Percentiles rank a stretch among this genome's conserved stretches.
Evolutionary conservation across 352 stramenopile genomes (phyloP).

Genomic region (Pythium angustatum): DNA sequence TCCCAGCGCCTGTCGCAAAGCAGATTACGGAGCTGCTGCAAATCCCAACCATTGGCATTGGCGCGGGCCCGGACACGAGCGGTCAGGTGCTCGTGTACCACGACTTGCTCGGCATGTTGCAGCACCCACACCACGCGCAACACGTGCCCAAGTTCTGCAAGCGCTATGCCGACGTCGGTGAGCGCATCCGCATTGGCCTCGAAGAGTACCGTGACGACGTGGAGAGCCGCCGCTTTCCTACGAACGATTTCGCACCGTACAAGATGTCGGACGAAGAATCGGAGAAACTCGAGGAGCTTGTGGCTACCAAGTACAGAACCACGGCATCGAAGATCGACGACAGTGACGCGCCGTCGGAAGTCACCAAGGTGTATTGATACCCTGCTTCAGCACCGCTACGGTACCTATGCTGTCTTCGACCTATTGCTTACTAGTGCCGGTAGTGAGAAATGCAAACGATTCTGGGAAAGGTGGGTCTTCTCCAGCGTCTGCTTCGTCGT

Average conservation of each 20-base stretch:
- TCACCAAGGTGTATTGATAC: constrained; percentile 81
- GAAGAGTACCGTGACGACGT: constrained; percentile 97
- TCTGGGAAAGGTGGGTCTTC: constrained; percentile 52
- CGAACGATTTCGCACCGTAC: constrained; percentile 94
- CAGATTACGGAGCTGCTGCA: constrained; percentile 94
- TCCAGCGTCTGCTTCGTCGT: constrained; percentile 18
- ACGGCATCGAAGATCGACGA: constrained; percentile 28
- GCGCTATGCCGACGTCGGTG: constrained; percentile 95
- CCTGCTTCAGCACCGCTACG: no score
- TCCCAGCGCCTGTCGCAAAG: constrained; percentile 88
- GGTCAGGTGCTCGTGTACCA: constrained; percentile 98
- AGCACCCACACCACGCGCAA: constrained; percentile 96
- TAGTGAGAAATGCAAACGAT: constrained; percentile 76
- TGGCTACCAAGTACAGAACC: constrained; percentile 56
- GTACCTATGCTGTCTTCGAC: no score
- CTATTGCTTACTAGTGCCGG: constrained; percentile 14
- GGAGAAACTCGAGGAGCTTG: constrained; percentile 65
- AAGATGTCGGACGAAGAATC: constrained; percentile 88
- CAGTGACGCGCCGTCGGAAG: constrained; percentile 41
- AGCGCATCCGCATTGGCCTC: constrained; percentile 92
- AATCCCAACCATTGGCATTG: constrained; percentile 99
- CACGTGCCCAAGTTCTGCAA: constrained; percentile 99
- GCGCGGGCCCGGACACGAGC: constrained; percentile 91
- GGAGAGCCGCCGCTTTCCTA: constrained; percentile 93
- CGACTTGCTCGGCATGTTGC: constrained; percentile 97